These are phyloP conservation scores for Aspergillus candidus DNA, from an alignment of 2,329 filamentous ascomycete genomes.

Conservation along the genomic window DNA sequence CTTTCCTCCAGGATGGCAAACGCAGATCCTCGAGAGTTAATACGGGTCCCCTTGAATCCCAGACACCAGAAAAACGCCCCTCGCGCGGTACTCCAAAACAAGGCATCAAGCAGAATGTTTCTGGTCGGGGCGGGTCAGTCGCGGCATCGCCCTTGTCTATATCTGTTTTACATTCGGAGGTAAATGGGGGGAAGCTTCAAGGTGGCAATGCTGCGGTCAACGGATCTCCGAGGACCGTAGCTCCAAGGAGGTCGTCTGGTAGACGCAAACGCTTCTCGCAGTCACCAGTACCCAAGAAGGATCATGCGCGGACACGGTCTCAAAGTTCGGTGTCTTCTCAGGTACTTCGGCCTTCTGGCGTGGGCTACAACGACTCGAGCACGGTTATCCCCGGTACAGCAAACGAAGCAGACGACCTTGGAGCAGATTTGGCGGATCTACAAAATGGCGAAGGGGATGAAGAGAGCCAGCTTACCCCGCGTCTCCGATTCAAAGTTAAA, in stretches of 20 bases:
- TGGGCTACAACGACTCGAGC: conserved; percentile 15
- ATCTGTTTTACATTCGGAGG: conserved; percentile 22
- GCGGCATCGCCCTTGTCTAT: conserved; percentile 29
- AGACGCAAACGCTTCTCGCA: conserved; percentile 21
- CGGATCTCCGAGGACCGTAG: conserved; percentile 24
- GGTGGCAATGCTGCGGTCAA: conserved; percentile 26
- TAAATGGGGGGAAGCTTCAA: conserved; percentile 23
- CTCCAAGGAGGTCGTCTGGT: conserved; percentile 17
- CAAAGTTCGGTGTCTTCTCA: conserved; percentile 21
- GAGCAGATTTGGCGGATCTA: conserved; percentile 1
- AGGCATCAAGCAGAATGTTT: conserved; percentile 25
- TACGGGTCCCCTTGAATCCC: conserved; percentile 42
- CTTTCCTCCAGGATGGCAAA: conserved; percentile 62
- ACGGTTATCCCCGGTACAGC: neutral
- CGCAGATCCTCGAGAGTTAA: conserved; percentile 56
- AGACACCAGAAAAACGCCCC: conserved; percentile 43
- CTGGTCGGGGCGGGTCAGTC: conserved; percentile 18
- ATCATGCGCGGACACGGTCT: conserved; percentile 24
- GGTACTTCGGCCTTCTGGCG: conserved; percentile 12
- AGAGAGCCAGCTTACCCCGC: conserved; percentile 24
- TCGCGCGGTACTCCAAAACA: conserved; percentile 38
- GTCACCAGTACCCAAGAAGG: conserved; percentile 22
- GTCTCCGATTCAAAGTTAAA: conserved; percentile 45
- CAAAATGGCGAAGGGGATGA: conserved; percentile 17
- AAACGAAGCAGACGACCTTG: conserved; percentile 9